Evolutionary conservation across 805 yeast genomes (phyloP), one percentile per base, ranked within the genome.

Genomic region (Deakozyma indianensis): DNA sequence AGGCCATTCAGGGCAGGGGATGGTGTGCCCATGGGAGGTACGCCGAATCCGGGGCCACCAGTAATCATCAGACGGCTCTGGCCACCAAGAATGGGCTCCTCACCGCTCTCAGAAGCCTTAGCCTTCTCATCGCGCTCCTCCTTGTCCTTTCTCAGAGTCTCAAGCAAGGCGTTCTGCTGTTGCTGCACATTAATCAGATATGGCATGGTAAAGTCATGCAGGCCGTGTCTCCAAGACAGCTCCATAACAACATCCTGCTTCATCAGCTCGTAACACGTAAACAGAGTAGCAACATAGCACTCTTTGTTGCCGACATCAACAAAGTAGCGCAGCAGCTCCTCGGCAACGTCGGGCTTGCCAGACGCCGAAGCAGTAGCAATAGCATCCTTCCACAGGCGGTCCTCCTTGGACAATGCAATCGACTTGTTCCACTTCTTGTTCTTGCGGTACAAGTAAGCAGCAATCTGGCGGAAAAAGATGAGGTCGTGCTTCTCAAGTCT

Each of bases 241-340:
- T 92, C 98, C 53, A 82, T 65, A 20, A 90, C 95, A 57, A 80
- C 79, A 58, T 92, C 98, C 53, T 77, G 78, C 45, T 77, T 76
- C 53, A 92, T 70, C 58, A 80, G 69, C 44, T 81, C 83, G 63
- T 92, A 92, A 57, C 94, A 84, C 3, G 85, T 69, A 67, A 81
- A 92, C 58, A 92, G 72, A 50, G 88, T 75, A 3, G 95, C 96
- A 56, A 87, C 82, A 60, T 86, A 83, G 57, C 95, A 84, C 69
- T 92, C 98, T 65, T 81, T 86, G 68, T 92, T 92, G 54, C 95
- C 97, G 35, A 94, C 85, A 56, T 90, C 96, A 49, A 92, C 96
- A 63, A 92, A 92, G 68, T 90, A 92, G 45, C 81, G 74, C 62
- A 92, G 69, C 52, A 85, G 69, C 49, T 92, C 97, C 62, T 85